A percentile compares a stretch with the other conserved stretches of the same genome.
These are phyloP conservation scores for Suillus placidus DNA, from an alignment of 768 basidiomycete genomes.

Conservation along the genomic window DNA sequence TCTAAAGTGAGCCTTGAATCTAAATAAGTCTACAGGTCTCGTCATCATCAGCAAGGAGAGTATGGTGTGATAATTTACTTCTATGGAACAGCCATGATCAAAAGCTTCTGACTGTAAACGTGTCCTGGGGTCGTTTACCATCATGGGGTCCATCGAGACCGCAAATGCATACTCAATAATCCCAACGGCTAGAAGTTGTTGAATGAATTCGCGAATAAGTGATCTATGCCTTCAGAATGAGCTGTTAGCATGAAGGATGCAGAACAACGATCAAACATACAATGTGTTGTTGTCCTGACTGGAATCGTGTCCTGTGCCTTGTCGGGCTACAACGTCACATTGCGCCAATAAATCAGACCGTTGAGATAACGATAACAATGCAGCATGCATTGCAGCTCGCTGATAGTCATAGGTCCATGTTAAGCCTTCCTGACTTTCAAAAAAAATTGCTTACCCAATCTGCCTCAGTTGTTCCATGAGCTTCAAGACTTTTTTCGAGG, in stretches of 20 bases:
- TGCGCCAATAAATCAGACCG: constrained; percentile 57
- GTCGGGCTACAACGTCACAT: constrained; percentile 52
- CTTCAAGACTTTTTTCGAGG: constrained; percentile 58
- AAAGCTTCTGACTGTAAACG: constrained; percentile 61
- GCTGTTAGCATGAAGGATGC: constrained; percentile 15
- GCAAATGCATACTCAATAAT: constrained; percentile 59
- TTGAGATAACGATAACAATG: constrained; percentile 50
- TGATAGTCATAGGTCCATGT: constrained; percentile 22
- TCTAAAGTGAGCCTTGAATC: constrained; percentile 62
- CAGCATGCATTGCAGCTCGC: constrained; percentile 50
- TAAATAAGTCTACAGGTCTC: constrained; percentile 42
- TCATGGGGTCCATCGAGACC: constrained; percentile 51
- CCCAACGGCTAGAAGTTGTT: constrained; percentile 54
- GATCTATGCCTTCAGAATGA: constrained; percentile 22
- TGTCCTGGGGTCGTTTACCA: constrained; percentile 49
- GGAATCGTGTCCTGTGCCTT: constrained; percentile 25
- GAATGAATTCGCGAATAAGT: constrained; percentile 40
- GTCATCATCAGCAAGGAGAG: constrained; percentile 12
- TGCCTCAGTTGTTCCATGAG: constrained; percentile 46
- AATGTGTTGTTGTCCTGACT: constrained; percentile 19
- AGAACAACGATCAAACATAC: constrained; percentile 15
- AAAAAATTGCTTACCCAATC: constrained; percentile 56
- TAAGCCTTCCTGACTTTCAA: neutral
- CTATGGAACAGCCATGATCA: constrained; percentile 60
- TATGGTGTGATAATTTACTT: constrained; percentile 39